phyloP scores from a whole-genome alignment of 345 rosid genomes.

The Geranium brycei region DNA sequence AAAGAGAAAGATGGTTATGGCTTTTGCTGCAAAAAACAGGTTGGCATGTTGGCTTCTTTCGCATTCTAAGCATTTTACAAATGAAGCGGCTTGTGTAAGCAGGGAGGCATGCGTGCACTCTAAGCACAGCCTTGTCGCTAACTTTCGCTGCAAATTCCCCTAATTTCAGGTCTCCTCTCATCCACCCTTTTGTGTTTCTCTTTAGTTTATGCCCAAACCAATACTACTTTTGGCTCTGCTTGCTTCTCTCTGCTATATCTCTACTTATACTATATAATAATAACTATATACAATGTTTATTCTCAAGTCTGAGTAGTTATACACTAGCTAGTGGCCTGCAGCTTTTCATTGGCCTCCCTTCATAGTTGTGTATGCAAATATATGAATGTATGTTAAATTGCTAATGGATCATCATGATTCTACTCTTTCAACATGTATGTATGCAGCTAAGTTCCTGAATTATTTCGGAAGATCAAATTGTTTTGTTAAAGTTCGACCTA shows the following conservation, averaged over 20 bases:
- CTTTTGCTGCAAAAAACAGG: background rate
- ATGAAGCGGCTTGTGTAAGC: background rate
- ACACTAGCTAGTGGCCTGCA: too few relatives aligned
- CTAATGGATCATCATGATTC: too few relatives aligned
- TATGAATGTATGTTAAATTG: too few relatives aligned
- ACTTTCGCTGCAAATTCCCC: background rate
- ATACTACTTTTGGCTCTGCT: background rate
- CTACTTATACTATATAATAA: too few relatives aligned
- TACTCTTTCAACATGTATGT: too few relatives aligned
- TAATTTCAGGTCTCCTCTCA: background rate
- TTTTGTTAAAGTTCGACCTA: too few relatives aligned
- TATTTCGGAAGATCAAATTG: too few relatives aligned
- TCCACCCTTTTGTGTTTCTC: background rate
- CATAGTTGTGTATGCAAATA: too few relatives aligned
- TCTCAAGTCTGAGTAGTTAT: too few relatives aligned
- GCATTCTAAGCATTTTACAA: background rate
- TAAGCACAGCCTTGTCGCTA: background rate
- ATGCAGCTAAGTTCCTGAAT: too few relatives aligned
- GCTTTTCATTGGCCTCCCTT: too few relatives aligned
- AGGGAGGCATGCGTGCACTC: background rate
- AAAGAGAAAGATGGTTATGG: background rate
- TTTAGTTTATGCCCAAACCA: background rate
- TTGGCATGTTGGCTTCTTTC: background rate
- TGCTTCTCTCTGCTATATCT: background rate
- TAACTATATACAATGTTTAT: too few relatives aligned